Conservation (phyloP, 2,329 filamentous ascomycete genomes). For the Scedosporium boydii region DNA sequence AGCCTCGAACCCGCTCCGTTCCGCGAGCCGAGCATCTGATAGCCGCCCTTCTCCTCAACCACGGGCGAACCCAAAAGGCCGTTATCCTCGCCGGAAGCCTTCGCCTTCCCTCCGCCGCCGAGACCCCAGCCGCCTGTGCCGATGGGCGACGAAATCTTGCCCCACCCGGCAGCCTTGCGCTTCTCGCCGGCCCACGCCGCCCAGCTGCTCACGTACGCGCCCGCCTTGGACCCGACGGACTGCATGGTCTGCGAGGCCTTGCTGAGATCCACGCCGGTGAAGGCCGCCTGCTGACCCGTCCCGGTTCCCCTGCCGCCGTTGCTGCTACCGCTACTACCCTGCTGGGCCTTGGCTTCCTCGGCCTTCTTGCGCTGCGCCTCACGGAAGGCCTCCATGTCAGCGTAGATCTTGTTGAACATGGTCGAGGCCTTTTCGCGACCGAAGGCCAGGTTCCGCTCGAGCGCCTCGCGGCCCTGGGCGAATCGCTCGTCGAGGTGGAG, state of each 20-base stretch:
- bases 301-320: background rate
- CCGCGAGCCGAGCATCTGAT: background rate
- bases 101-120: background rate
- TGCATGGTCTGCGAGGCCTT: slow-evolving; percentile 37
- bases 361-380: slow-evolving; percentile 33
- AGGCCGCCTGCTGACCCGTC: slow-evolving; percentile 10
- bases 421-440: slow-evolving; percentile 81
- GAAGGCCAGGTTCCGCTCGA: slow-evolving; percentile 82
- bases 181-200: slow-evolving; percentile 67
- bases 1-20: background rate
- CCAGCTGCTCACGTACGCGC: slow-evolving; percentile 60
- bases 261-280: slow-evolving; percentile 17
- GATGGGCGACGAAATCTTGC: background rate
- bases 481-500: slow-evolving; percentile 88
- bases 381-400: slow-evolving; percentile 66
- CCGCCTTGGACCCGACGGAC: slow-evolving; percentile 45
- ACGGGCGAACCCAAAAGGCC: background rate
- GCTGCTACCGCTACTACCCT: background rate
- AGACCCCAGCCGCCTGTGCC: background rate
- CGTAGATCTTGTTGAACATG: slow-evolving; percentile 80
- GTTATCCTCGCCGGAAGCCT: background rate
- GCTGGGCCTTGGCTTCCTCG: slow-evolving; percentile 24
- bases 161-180: slow-evolving; percentile 42
- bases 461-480: slow-evolving; percentile 69
- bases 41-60: background rate